Evolutionary conservation across 2,329 filamentous ascomycete genomes (phyloP), one percentile per base, ranked within the genome.

Genomic region (Hypoxylon rubiginosum): DNA sequence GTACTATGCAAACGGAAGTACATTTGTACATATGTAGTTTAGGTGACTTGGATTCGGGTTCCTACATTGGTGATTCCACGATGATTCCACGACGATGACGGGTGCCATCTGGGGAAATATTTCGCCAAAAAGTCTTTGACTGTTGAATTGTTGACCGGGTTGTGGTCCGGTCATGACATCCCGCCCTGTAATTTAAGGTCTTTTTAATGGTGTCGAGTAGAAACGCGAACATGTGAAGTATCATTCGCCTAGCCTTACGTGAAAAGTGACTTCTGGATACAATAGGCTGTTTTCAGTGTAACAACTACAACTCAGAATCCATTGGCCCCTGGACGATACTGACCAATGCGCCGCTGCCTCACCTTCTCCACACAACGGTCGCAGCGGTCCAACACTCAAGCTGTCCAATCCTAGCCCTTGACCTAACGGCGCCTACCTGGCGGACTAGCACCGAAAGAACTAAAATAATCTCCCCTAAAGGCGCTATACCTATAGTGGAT

Each of bases 131-230:
- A 34, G 32, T 34, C 32, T 34, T 34, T 7, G 9, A 34, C 32
- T 36, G 4, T 28, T 59, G 51, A 60, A 54, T 50, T 9, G n/a
- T 36, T 66, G 56, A 61, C 63, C 59, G 36, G 63, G 39, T 45
- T 45, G 55, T 43, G 30, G 45, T 49, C 62, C 49, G 67, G 59
- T 65, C 66, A 60, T 63, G 53, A 67, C 64, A 67, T 69, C 66
- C 72, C 67, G 70, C 61, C 70, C 71, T 73, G 71, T 52, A 74
- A 74, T 74, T 69, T 67, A 69, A 69, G 64, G 66, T 69, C 45
- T 67, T 62, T 43, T 67, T 62, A 62, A 21, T 67, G 63, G 66
- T 69, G 28, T 67, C 58, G 49, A 41, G 46, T 30, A 15, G 13
- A 57, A 15, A 26, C 24, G 17, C 10, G 61, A 55, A 66, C 52